Base-by-base conservation (phyloP, 2,329 filamentous ascomycete species). In the Calonectria hongkongensis region DNA sequence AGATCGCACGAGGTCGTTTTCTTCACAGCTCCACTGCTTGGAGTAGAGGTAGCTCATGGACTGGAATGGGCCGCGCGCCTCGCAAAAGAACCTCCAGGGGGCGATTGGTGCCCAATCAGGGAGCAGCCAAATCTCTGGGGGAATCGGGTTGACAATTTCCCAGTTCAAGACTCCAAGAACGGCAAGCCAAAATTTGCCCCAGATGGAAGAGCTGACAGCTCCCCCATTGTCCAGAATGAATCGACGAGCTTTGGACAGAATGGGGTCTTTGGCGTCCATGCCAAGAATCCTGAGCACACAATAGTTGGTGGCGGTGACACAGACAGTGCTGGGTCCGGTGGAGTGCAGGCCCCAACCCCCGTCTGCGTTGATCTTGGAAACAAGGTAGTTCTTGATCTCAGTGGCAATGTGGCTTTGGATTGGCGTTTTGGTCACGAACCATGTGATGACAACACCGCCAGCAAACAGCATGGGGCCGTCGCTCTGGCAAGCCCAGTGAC, bases 331-430 rank as follows among this genome's bases (percentile, higher is more conserved):
- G 78, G 98, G 93, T 27, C 92, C 96, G 83, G 98, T 96, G 68
- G 97, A 97, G 79, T 99, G 96, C 43, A 99, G 86, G 0, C 97
- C 97, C 97, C 97, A 99, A 16, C 97, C 97, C 21, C 96, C 96
- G 83, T 98, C 95, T 64, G 94, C 92, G 78, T 98, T 88, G 65
- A 95, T 94, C 58, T 95, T 92, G 3, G 94, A 93, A 81, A 95
- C 94, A 1, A 98, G 89, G 83, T 98, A 99, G 78, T 96, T 94
- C 81, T 93, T 96, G 81, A 98, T 96, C 84, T 98, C 96, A 41
- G 92, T 94, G n/a, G 92, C 92, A 82, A 95, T 93, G 71, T 94
- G 91, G 75, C 91, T 90, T 1, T 95, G 92, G 68, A 98, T 95
- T 5, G 94, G 93, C 66, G 95, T 98, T 81, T 96, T 92, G 73